Percentiles rank a stretch among this genome's conserved stretches.
Conservation (phyloP, 305 asterid species). For the Fraxinus sp. region DNA sequence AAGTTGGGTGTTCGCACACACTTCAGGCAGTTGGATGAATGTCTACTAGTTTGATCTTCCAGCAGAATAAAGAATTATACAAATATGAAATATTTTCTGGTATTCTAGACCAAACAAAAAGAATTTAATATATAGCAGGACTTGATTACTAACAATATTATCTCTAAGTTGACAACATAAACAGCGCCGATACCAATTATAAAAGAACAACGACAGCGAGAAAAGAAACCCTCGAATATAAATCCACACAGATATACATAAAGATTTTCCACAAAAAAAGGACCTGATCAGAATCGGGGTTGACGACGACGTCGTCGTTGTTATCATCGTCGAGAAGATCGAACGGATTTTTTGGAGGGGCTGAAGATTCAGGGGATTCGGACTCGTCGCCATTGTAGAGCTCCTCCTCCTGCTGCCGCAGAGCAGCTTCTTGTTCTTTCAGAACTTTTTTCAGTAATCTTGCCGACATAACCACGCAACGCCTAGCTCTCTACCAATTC, state of each 20-base stretch:
- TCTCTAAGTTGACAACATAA: background rate
- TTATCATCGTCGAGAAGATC: conserved; percentile 65
- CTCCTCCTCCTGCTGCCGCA: conserved; percentile 28
- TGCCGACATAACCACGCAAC: conserved; percentile 54
- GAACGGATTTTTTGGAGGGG: conserved; percentile 56
- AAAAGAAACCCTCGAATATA: background rate
- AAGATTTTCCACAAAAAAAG: background rate
- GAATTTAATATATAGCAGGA: background rate
- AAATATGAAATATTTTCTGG: background rate
- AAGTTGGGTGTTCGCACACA: background rate
- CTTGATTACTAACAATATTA: background rate
- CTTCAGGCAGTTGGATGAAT: background rate
- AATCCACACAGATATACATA: background rate
- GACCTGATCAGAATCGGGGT: conserved; percentile 50
- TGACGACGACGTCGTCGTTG: conserved; percentile 25
- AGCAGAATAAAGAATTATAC: background rate
- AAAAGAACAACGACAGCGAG: background rate
- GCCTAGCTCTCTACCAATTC: background rate
- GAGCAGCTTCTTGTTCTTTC: conserved; percentile 61
- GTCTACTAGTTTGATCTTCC: background rate
- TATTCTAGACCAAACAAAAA: background rate
- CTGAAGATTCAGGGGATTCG: conserved; percentile 42
- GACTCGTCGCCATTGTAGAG: conserved; percentile 47
- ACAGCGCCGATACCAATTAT: background rate
- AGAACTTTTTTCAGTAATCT: conserved; percentile 75